Base-by-base conservation (phyloP, 192 early-diverging fungal genomes). In the Pecoramyces ruminantium region DNA sequence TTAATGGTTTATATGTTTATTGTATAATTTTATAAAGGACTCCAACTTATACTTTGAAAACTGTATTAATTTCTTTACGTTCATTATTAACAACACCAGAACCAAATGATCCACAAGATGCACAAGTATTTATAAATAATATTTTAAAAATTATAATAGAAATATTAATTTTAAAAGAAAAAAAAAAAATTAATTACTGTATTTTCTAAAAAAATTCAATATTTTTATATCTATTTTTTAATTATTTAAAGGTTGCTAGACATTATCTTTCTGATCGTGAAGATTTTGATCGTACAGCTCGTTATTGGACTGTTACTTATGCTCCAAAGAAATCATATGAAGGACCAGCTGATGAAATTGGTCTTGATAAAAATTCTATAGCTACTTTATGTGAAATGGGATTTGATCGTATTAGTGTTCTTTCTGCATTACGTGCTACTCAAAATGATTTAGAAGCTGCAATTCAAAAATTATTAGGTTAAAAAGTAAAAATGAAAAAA, bases 81-180 rank as follows among this genome's bases (percentile, higher is more conserved):
- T 86, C 87, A 12, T 83, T 90, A 29, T 81, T 90, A 81, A 86
- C 83, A 30, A 87, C 88, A 42, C 86, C 89, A 25, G 88, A 82
- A 18, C 87, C 89, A 1, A 83, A 89, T 78, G 87, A 90, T 78
- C 89, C 89, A 25, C 89, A 89, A 82, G 88, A 87, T 81, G 87
- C 87, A 51, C 79, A 89, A 81, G 80, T 81, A 81, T 0, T 11
- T 40, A 34, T 0, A 77, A 28, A 12, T 30, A 27, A 18, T 29
- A 81, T 34, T 34, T 34, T 34, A 18, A n/a, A 12, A 38, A 29
- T 18, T 27, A 42, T 58, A 34, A 34, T 34, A 34, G 11, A 34
- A 34, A 34, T 6, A 34, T 34, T 34, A 11, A 34, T 34, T 6
- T 6, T 34, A 6, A 34, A 11, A 29, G 17, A 30, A 17, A 79